phyloP scores from a whole-genome alignment of 1,139 yeast species.

The Protomyces pachydermus region DNA sequence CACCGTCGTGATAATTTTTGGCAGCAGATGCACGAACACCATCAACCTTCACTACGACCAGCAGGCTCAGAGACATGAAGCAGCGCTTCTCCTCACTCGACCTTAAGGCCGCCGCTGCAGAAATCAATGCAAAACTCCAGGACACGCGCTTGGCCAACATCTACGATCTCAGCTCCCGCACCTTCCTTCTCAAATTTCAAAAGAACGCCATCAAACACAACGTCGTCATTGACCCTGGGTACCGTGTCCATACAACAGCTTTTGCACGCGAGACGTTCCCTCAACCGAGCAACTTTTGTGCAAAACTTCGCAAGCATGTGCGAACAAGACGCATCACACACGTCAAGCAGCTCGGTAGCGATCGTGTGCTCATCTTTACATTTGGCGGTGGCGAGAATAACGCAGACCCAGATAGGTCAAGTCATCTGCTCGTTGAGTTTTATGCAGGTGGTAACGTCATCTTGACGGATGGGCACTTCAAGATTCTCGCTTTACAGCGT shows the following conservation, averaged over 20 bases:
- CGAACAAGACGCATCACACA: slow-evolving; percentile 72
- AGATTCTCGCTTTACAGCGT: slow-evolving; percentile 70
- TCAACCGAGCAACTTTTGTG: slow-evolving; percentile 77
- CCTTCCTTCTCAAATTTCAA: slow-evolving; percentile 73
- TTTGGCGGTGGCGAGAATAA: slow-evolving; percentile 61
- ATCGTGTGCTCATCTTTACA: slow-evolving; percentile 71
- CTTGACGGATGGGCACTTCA: slow-evolving; percentile 61
- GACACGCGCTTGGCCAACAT: slow-evolving; percentile 65
- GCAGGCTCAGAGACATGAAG: slow-evolving; percentile 39
- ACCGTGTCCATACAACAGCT: slow-evolving; percentile 70
- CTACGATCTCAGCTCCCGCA: slow-evolving; percentile 70
- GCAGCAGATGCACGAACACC: no score
- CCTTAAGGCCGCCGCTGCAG: slow-evolving; percentile 64
- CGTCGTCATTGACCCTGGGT: slow-evolving; percentile 80
- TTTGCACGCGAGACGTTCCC: slow-evolving; percentile 76
- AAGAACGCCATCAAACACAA: slow-evolving; percentile 75
- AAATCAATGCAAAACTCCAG: slow-evolving; percentile 47
- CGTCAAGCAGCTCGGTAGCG: slow-evolving; percentile 68
- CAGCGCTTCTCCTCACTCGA: slow-evolving; percentile 86
- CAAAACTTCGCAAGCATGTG: slow-evolving; percentile 73
- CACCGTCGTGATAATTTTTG: no score
- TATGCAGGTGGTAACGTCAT: slow-evolving; percentile 92
- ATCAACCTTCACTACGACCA: no score
- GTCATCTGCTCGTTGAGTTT: slow-evolving; percentile 76
- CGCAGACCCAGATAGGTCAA: slow-evolving; percentile 36